These are phyloP conservation scores for Oryza nivara DNA, from an alignment of 176 grass and related monocot genomes.

Conservation along the genomic window DNA sequence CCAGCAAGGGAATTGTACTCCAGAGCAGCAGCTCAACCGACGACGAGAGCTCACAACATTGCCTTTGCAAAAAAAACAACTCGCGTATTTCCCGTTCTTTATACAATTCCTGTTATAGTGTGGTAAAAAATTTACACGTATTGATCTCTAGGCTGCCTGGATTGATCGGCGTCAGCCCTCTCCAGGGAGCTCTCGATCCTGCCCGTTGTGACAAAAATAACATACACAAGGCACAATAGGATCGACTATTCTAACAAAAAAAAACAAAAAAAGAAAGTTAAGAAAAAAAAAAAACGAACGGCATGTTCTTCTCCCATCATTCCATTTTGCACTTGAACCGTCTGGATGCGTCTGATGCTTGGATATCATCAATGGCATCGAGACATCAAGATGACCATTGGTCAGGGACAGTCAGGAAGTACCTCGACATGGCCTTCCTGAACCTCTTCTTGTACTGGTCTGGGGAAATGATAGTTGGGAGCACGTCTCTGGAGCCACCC, in stretches of 20 bases:
- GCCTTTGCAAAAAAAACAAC: constrained; percentile 33
- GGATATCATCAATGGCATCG: constrained; percentile 35
- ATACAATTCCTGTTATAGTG: constrained; percentile 47
- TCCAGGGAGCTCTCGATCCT: constrained; percentile 37
- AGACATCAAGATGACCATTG: constrained; percentile 73
- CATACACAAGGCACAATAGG: constrained; percentile 61
- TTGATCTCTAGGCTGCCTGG: constrained; percentile 35
- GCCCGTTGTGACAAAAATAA: constrained; percentile 57
- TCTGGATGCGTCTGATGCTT: constrained; percentile 32
- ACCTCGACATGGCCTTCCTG: constrained; percentile 97
- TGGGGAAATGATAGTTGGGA: constrained; percentile 83
- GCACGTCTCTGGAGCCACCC: constrained; percentile 73
- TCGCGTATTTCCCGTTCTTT: constrained; percentile 32
- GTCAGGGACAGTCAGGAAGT: constrained; percentile 88
- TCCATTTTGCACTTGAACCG: constrained; percentile 33
- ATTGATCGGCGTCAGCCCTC: constrained; percentile 11
- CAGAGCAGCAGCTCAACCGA: background rate
- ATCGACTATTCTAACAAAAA: constrained; percentile 48
- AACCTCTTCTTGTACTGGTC: constrained; percentile 95
- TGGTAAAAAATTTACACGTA: constrained; percentile 51
- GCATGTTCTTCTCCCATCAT: constrained; percentile 12
- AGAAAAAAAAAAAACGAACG: background rate
- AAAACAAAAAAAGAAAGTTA: background rate
- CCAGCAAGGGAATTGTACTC: background rate
- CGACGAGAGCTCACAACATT: background rate